These are phyloP conservation scores for Solanum aculeatissimum DNA, from an alignment of 305 asterid species.

Conservation along the genomic window DNA sequence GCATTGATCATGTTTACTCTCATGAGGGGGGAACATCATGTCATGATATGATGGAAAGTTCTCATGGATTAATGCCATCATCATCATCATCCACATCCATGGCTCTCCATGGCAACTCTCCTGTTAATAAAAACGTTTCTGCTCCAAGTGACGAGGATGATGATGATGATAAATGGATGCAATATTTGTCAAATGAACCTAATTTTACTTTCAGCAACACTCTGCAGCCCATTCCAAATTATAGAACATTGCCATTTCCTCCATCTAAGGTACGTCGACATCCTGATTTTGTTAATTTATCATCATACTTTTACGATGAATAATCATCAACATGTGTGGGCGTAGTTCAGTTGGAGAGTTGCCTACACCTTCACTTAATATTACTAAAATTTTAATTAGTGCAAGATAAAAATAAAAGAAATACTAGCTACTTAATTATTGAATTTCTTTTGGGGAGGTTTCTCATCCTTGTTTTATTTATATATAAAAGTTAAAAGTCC, in stretches of 20 bases:
- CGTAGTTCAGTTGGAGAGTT: background rate
- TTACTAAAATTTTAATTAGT: no score
- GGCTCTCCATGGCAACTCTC: background rate
- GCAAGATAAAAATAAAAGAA: no score
- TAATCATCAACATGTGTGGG: background rate
- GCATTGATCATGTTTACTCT: background rate
- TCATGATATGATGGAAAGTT: background rate
- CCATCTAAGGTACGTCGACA: constrained; percentile 25
- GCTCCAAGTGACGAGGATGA: background rate
- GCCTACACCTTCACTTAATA: background rate
- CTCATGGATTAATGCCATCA: constrained; percentile 5
- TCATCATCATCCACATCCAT: background rate
- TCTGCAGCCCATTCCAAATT: constrained; percentile 4
- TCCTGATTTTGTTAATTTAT: background rate
- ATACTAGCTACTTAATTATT: no score
- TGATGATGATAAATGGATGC: constrained; percentile 30
- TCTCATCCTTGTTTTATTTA: no score
- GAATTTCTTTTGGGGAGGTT: no score
- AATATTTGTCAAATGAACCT: constrained; percentile 48
- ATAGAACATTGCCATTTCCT: constrained; percentile 13
- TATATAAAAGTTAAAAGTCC: background rate
- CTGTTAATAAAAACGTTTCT: background rate
- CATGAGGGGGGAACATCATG: background rate
- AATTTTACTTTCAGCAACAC: constrained; percentile 22
- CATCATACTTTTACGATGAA: background rate